A percentile compares a stretch with the other conserved stretches of the same genome.
phyloP scores from a whole-genome alignment of 179 eudicot genomes.

The Gypsophila paniculata region DNA sequence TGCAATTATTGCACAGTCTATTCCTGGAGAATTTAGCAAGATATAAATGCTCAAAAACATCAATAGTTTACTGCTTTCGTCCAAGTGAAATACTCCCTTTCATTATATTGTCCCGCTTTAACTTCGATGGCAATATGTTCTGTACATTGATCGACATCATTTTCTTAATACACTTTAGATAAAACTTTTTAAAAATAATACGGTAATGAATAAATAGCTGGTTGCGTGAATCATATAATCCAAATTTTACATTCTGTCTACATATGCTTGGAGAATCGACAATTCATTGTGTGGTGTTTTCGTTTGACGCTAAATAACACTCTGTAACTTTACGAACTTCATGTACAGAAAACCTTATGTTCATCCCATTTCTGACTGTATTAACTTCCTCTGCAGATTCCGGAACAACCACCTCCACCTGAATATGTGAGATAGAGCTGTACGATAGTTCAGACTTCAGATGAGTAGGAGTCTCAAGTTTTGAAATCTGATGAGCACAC shows the following conservation, averaged over 20 bases:
- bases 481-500: conserved; percentile 1
- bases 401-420: conserved; percentile 78
- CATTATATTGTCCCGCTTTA: no score
- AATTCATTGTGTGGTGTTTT: not conserved
- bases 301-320: no score
- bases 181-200: no score
- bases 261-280: not conserved
- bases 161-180: no score
- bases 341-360: not conserved
- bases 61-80: not conserved
- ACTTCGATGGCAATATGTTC: no score
- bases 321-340: not conserved
- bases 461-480: not conserved
- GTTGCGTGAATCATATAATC: no score
- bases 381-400: conserved; percentile 46
- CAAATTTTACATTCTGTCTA: not conserved
- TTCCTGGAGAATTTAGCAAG: conserved; percentile 6
- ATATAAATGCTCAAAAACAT: not conserved
- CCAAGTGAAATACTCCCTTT: no score
- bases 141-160: no score
- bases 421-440: conserved; percentile 28
- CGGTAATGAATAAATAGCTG: not conserved
- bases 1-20: not conserved
- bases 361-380: conserved; percentile 6
- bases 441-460: not conserved